Base-by-base conservation (phyloP, 139 green algal species). In the Asterochloris sp. region DNA sequence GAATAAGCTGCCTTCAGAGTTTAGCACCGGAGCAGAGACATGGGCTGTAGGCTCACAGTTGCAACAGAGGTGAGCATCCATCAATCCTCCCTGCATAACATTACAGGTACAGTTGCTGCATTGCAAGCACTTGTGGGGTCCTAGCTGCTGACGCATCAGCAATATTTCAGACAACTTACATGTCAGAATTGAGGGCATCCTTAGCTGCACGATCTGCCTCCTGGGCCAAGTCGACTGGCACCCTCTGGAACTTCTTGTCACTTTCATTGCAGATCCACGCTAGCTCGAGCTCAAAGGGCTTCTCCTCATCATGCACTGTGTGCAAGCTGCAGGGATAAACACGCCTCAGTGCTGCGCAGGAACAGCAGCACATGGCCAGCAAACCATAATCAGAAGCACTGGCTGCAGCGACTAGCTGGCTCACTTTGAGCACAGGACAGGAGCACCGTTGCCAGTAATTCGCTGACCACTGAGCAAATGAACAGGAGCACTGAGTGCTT, bases 261-360 rank as follows among this genome's bases (percentile, higher is more conserved):
- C 79, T 95, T 79, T 98, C 97, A 12, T 98, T 96, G 83, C 91
- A 98, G 12, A 99, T 88, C 97, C 97, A 99, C 69, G 90, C 92
- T 83, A 99, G 88, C 89, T 99, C 97, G 77, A 99, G 80, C 91
- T 99, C 97, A 89, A 98, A 99, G 2, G 92, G 91, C 92, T 99
- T 99, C 77, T 97, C 94, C 82, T 99, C 97, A 79, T 99, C 97
- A 83, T 98, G 96, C 47, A 97, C 92, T 74, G 91, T 92, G 89
- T 97, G 91, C 62, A 99, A 87, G 85, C 90, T 94, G 85, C 80
- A 76, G 21, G 38, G 38, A 54, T 54, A 54, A 10, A n/a, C 15
- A 67, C n/a, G 8, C 26, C 71, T 24, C 16, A 38, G 71, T 76
- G 71, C 26, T 76, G 26, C n/a, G 4, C 71, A 76, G 17, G 66